phyloP scores from a whole-genome alignment of 345 rosid genomes.

The Lagerstroemia speciosa region DNA sequence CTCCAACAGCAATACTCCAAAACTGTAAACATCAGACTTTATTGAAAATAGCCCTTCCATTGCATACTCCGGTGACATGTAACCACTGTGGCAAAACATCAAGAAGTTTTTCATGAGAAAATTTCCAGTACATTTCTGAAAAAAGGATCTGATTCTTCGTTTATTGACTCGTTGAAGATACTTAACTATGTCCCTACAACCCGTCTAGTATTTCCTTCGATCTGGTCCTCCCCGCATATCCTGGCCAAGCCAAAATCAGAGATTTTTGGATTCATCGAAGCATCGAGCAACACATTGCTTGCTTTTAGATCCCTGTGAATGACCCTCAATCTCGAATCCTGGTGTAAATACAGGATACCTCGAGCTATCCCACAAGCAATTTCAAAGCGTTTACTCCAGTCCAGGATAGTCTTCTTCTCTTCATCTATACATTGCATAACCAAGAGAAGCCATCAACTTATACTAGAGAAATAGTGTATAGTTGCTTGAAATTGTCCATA shows the following conservation, averaged over 20 bases:
- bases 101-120: background rate
- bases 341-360: no score
- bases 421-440: background rate
- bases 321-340: no score
- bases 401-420: no score
- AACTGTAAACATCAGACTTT: conserved; percentile 68
- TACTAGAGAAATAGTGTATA: background rate
- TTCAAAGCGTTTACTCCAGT: no score
- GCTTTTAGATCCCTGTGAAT: no score
- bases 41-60: conserved; percentile 50
- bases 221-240: conserved; percentile 8
- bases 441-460: background rate
- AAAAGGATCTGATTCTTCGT: no score
- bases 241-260: no score
- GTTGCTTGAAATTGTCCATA: background rate
- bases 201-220: conserved; percentile 1
- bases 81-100: no score
- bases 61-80: no score
- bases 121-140: background rate
- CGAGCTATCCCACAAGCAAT: no score
- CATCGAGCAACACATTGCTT: no score
- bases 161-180: background rate
- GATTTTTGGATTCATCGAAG: no score
- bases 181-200: conserved; percentile 18
- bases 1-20: conserved; percentile 58